Evolutionary conservation across 225 moss, liverwort and hornwort species (phyloP).

Genomic region (Pseudoscleropodium purum): DNA sequence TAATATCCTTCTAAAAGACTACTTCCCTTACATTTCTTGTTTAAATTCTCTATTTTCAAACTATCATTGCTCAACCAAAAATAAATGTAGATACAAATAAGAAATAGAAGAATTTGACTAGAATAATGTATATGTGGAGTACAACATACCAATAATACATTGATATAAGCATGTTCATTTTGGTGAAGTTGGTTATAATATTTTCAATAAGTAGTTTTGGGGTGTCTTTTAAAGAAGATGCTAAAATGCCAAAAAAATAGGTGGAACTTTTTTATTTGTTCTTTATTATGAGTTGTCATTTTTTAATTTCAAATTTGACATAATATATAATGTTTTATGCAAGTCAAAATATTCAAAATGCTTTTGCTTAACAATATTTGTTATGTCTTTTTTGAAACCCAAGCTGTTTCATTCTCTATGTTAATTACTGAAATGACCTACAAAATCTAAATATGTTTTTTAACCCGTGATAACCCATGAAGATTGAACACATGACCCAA

Average conservation of each 20-base stretch:
- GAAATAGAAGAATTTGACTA: neutral
- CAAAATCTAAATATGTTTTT: neutral
- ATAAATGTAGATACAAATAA: neutral
- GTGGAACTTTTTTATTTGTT: neutral
- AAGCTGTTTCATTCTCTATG: neutral
- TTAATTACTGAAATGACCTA: neutral
- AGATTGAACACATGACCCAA: no score
- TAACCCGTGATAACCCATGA: neutral
- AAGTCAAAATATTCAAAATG: neutral
- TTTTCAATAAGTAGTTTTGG: neutral
- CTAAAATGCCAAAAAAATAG: no score
- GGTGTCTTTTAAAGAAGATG: neutral
- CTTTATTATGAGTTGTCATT: no score
- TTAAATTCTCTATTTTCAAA: neutral
- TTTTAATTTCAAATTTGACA: neutral
- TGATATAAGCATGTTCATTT: neutral
- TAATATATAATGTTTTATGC: neutral
- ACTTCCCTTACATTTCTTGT: accelerated
- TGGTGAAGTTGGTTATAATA: neutral
- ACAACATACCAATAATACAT: neutral
- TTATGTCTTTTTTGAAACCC: neutral
- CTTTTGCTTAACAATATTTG: neutral
- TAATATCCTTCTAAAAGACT: neutral
- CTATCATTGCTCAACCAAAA: neutral
- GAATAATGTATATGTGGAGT: accelerated